Conservation (phyloP, 768 basidiomycete genomes). For the Lactarius sanguifluus region DNA sequence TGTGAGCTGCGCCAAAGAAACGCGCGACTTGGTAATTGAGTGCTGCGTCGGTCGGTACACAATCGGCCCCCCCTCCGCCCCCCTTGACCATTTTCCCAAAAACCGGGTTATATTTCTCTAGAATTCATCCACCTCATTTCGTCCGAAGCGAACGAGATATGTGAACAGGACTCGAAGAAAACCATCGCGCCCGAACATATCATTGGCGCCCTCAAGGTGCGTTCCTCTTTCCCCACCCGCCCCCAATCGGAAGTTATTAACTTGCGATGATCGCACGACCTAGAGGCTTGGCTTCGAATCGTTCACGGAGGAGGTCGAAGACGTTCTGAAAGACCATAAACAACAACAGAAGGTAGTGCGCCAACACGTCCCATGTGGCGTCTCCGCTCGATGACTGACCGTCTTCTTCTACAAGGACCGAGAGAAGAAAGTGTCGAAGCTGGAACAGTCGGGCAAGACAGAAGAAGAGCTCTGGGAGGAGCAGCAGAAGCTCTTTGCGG, state of each 20-base stretch:
- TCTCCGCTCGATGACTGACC: constrained; percentile 1
- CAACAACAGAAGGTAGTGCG: constrained; percentile 83
- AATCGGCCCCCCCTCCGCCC: constrained; percentile 12
- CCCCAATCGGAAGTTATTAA: neutral
- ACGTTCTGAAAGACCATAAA: constrained; percentile 94
- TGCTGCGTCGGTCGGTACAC: constrained; percentile 92
- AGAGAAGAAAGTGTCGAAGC: constrained; percentile 90
- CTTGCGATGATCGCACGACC: constrained; percentile 2
- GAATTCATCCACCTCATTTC: constrained; percentile 99
- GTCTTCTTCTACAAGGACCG: constrained; percentile 55
- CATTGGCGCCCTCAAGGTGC: constrained; percentile 82
- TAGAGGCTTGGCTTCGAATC: constrained; percentile 92
- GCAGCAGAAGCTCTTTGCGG: constrained; percentile 93
- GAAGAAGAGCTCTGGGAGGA: constrained; percentile 85
- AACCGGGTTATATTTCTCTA: constrained; percentile 37
- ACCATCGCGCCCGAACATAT: constrained; percentile 99
- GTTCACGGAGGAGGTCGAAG: constrained; percentile 87
- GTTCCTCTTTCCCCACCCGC: constrained; percentile 30
- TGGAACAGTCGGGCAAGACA: constrained; percentile 84
- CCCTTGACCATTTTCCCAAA: neutral
- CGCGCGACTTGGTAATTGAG: constrained; percentile 94
- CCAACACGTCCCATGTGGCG: neutral
- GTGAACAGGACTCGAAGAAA: constrained; percentile 97
- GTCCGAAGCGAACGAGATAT: constrained; percentile 96
- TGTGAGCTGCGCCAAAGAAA: constrained; percentile 90